Evolutionary conservation across 345 rosid genomes (phyloP).

Genomic region (Linum tenue): DNA sequence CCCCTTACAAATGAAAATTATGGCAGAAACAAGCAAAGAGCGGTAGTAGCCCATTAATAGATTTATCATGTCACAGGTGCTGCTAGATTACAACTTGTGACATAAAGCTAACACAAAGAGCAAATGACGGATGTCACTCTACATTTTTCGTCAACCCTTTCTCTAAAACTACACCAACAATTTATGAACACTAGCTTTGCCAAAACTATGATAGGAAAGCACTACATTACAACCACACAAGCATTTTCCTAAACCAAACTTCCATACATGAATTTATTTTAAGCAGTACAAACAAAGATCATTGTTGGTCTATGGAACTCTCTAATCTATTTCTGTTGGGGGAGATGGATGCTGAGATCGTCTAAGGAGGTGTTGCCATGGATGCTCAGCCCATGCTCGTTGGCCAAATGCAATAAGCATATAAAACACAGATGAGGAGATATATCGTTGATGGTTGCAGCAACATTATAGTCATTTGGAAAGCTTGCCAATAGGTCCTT

Average conservation of each 20-base stretch:
- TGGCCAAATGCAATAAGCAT: slow-evolving; percentile 84
- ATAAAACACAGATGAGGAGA: slow-evolving; percentile 94
- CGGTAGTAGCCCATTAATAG: too few species aligned
- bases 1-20: too few species aligned
- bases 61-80: too few species aligned
- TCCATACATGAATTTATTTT: too few species aligned
- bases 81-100: too few species aligned
- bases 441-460: slow-evolving; percentile 48
- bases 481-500: slow-evolving; percentile 54
- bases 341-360: slow-evolving; percentile 52
- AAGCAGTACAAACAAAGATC: neutral
- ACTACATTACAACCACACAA: neutral
- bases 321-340: slow-evolving; percentile 1
- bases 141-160: too few species aligned
- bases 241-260: neutral
- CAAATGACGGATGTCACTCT: too few species aligned
- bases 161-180: too few species aligned
- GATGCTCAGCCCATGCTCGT: slow-evolving; percentile 73
- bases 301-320: neutral
- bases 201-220: too few species aligned
- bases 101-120: too few species aligned
- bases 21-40: too few species aligned
- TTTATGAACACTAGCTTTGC: too few species aligned
- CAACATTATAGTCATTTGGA: slow-evolving; percentile 68
- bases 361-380: slow-evolving; percentile 43